Conservation (phyloP, 169 alveolate species). For the Plasmodium vivax region DNA sequence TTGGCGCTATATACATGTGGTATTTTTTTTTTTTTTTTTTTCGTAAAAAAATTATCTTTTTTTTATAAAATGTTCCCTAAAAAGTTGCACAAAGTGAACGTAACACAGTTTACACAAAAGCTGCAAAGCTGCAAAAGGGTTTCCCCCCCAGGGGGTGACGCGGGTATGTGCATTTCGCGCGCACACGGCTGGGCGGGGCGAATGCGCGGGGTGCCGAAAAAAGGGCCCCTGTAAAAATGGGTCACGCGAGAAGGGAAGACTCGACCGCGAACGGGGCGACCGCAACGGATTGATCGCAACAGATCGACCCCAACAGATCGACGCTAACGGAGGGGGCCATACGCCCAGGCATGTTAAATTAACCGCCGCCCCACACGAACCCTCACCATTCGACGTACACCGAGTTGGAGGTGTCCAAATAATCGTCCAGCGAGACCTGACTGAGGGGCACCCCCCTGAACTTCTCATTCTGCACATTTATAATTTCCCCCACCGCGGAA, state of each 20-base stretch:
- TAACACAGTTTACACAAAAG: not conserved
- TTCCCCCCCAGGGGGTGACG: not conserved
- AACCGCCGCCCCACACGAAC: not conserved
- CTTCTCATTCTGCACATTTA: slow-evolving; percentile 65
- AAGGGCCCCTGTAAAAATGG: not conserved
- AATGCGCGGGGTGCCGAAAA: not conserved
- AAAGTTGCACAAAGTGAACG: not conserved
- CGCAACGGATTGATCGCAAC: too few relatives aligned
- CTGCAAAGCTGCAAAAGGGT: not conserved
- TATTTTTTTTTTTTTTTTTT: slow-evolving; percentile 8
- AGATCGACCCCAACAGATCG: too few relatives aligned
- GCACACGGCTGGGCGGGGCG: not conserved
- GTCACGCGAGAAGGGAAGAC: not conserved
- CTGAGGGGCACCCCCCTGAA: slow-evolving; percentile 16
- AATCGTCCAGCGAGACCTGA: slow-evolving; percentile 29
- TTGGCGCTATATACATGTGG: not conserved
- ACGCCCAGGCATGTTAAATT: not conserved
- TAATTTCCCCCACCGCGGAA: slow-evolving; percentile 72
- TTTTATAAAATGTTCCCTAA: not conserved
- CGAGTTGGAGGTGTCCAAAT: slow-evolving; percentile 53
- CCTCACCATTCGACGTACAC: slow-evolving; percentile 40
- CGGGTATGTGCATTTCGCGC: not conserved
- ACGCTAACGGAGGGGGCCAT: not conserved
- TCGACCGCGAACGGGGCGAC: not conserved
- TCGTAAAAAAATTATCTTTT: not conserved